Evolutionary conservation across 768 basidiomycete genomes (phyloP), one percentile per base, ranked within the genome.

Genomic region (Pisolithus orientalis): DNA sequence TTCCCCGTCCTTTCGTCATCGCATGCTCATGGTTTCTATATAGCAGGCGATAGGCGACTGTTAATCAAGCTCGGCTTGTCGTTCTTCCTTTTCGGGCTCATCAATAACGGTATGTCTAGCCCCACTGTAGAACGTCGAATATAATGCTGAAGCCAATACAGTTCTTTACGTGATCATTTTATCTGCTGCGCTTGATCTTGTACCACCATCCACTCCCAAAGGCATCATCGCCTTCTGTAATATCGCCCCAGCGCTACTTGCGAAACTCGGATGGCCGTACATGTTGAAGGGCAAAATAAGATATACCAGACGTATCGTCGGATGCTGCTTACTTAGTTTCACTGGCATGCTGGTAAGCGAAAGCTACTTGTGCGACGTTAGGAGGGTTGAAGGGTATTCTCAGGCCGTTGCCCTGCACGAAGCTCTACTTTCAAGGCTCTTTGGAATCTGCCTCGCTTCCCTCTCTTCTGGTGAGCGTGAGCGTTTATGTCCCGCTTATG

Each of bases 141-240:
- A 8, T 28, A 13, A 34, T 13, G 32, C 27, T 27, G 17, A 37
- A 17, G 2, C 13, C 42, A 5, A 21, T 53, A 0, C 56, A 93
- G 93, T 96, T 5, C 75, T 95, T 52, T 96, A 98, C 70, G 95
- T 99, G 37, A 88, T 98, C 55, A 96, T 98, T 55, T 80, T 99
- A 17, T 95, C 92, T 1, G 95, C 95, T 6, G 96, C 96, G 1
- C 75, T 97, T 4, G 96, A 99, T 63, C 79, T 99, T 3, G 94
- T 96, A 1, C 89, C 93, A 7, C 84, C 90, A 1, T 80, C 86
- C 2, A 95, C 92, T 0, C 94, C 95, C 0, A 95, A 95, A 65
- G 95, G 95, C 14, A 83, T 98, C 51, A 92, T 98, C 49, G 83
- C 87, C 0, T 93, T 98, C 65, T 94, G 90, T 72, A 98, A 98